A percentile compares a stretch with the other conserved stretches of the same genome.
These are phyloP conservation scores for Wickerhamiella shivajii DNA, from an alignment of 805 yeast species.

Conservation along the genomic window DNA sequence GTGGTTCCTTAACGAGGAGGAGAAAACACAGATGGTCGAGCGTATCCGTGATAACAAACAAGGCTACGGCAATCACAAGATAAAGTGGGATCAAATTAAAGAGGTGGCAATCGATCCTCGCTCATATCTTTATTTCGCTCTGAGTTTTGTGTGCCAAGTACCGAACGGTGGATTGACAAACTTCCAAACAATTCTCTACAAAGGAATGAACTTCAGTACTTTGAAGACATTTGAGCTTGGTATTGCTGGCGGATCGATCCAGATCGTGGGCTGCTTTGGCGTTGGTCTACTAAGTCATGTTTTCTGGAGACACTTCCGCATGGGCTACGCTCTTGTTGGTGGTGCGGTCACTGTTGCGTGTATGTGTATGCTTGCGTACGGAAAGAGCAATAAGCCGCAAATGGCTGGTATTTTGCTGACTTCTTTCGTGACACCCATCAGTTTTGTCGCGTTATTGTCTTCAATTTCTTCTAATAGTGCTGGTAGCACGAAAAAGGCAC, in stretches of 20 bases:
- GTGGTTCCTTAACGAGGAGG: constrained; percentile 33
- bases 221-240: constrained; percentile 28
- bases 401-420: constrained; percentile 30
- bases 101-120: constrained; percentile 38
- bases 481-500: constrained; percentile 58
- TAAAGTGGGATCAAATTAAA: constrained; percentile 38
- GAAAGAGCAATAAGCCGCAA: constrained; percentile 25
- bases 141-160: constrained; percentile 29
- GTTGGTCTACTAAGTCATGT: constrained; percentile 9
- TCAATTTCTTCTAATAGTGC: constrained; percentile 36
- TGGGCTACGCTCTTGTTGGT: constrained; percentile 33
- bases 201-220: constrained; percentile 22
- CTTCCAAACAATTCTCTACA: constrained; percentile 32
- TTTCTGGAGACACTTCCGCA: constrained; percentile 11
- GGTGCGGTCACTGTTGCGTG: constrained; percentile 35
- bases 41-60: constrained; percentile 39
- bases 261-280: constrained; percentile 13
- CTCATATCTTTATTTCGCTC: constrained; percentile 34
- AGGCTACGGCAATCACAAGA: constrained; percentile 40
- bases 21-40: constrained; percentile 34
- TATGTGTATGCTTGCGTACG: constrained; percentile 33
- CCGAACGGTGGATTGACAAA: constrained; percentile 44
- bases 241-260: constrained; percentile 32
- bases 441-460: constrained; percentile 15
- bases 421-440: constrained; percentile 18